These are phyloP conservation scores for Malbranchea cinnamomea DNA, from an alignment of 2,329 filamentous ascomycete genomes.

Conservation along the genomic window DNA sequence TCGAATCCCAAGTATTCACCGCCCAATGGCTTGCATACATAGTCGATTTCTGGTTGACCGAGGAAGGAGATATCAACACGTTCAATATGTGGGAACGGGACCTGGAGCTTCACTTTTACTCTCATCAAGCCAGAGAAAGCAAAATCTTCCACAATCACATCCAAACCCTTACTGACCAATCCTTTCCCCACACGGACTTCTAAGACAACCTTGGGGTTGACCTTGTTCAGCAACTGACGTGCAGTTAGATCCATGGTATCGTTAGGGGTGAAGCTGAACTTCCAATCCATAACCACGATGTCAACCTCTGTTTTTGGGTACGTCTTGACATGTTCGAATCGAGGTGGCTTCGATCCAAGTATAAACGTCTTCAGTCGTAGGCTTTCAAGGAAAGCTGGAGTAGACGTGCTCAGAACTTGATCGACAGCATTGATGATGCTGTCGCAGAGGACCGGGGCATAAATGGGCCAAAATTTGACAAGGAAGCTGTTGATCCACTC, in stretches of 20 bases:
- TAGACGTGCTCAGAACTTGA: constrained; percentile 84
- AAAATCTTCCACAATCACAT: constrained; percentile 97
- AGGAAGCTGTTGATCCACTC: constrained; percentile 99
- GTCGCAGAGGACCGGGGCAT: constrained; percentile 81
- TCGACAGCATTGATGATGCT: constrained; percentile 90
- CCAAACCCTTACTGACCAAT: constrained; percentile 89
- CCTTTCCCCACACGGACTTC: constrained; percentile 92
- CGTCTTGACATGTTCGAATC: constrained; percentile 95
- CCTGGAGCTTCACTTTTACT: constrained; percentile 92
- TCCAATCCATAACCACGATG: constrained; percentile 97
- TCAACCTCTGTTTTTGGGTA: constrained; percentile 94
- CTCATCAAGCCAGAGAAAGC: constrained; percentile 91
- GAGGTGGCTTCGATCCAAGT: constrained; percentile 83
- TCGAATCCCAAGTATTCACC: constrained; percentile 94
- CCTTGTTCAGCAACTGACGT: constrained; percentile 80
- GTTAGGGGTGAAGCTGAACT: constrained; percentile 97
- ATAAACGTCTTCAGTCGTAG: constrained; percentile 88
- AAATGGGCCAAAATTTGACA: constrained; percentile 98
- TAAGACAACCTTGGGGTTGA: constrained; percentile 91
- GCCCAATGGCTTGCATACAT: constrained; percentile 92
- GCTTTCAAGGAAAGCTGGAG: constrained; percentile 83
- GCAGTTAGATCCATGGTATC: constrained; percentile 84
- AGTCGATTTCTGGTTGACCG: constrained; percentile 78
- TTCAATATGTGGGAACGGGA: constrained; percentile 90
- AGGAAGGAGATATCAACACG: constrained; percentile 91